phyloP scores from a whole-genome alignment of 768 basidiomycete genomes.

The Termitomyces titanicus region DNA sequence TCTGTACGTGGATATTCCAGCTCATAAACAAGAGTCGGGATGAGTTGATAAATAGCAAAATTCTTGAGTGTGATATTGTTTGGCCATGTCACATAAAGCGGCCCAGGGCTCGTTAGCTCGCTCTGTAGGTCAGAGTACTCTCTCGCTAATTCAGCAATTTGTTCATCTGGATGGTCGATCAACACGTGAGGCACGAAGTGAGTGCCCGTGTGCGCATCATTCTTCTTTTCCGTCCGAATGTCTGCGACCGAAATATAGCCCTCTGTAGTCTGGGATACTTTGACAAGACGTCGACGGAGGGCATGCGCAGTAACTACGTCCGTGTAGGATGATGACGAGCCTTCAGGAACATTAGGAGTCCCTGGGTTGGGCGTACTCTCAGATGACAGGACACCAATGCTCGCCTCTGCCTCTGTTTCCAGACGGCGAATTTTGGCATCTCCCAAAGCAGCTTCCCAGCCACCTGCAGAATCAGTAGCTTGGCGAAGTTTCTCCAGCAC shows the following conservation, averaged over 20 bases:
- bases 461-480: slow-evolving; percentile 51
- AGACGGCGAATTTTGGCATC: slow-evolving; percentile 44
- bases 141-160: slow-evolving; percentile 66
- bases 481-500: slow-evolving; percentile 42
- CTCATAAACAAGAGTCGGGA: slow-evolving; percentile 94
- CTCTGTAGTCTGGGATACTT: slow-evolving; percentile 29
- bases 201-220: slow-evolving; percentile 6
- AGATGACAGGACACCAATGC: slow-evolving; percentile 16
- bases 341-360: slow-evolving; percentile 43
- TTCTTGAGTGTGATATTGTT: slow-evolving; percentile 78
- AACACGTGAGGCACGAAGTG: slow-evolving; percentile 40
- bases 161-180: slow-evolving; percentile 59
- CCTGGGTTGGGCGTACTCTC: slow-evolving; percentile 30
- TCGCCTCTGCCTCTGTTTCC: slow-evolving; percentile 30
- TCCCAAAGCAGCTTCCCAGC: slow-evolving; percentile 59
- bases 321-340: slow-evolving; percentile 46
- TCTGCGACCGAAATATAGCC: slow-evolving; percentile 13
- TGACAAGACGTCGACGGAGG: slow-evolving; percentile 55
- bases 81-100: slow-evolving; percentile 71
- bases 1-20: slow-evolving; percentile 93
- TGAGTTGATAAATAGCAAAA: slow-evolving; percentile 82
- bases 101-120: slow-evolving; percentile 74
- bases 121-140: slow-evolving; percentile 73
- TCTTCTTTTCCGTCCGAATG: slow-evolving; percentile 5
- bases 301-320: slow-evolving; percentile 49